Evolutionary conservation across 177 flowering plant species (phyloP).

Genomic region (Vitis hybrid): DNA sequence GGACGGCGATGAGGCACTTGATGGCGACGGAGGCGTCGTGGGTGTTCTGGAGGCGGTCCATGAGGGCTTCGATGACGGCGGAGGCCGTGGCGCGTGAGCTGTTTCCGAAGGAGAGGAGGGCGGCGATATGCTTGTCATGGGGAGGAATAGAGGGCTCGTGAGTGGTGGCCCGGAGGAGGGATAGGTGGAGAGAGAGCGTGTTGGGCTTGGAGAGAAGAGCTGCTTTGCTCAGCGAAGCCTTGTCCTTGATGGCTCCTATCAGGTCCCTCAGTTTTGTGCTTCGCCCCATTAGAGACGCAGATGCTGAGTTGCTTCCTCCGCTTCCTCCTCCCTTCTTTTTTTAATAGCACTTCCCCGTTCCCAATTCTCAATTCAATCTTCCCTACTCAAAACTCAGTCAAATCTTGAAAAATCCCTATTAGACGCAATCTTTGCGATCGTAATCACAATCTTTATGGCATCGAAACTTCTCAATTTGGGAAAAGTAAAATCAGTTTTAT

Average conservation of each 20-base stretch:
- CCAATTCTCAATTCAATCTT: too few relatives aligned
- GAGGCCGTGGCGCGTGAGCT: constrained; percentile 76
- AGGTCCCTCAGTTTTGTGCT: constrained; percentile 27
- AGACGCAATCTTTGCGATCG: too few relatives aligned
- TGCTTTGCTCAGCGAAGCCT: constrained; percentile 61
- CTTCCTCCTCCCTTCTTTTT: too few relatives aligned
- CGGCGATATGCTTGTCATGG: constrained; percentile 35
- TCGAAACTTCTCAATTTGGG: too few relatives aligned
- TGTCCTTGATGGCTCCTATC: constrained; percentile 54
- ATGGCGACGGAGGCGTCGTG: constrained; percentile 57
- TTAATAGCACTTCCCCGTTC: too few relatives aligned
- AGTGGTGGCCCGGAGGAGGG: constrained; percentile 71
- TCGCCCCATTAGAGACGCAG: constrained; percentile 15
- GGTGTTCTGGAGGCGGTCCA: constrained; percentile 76
- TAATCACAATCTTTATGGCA: too few relatives aligned
- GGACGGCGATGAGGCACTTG: constrained; percentile 59
- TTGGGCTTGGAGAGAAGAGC: constrained; percentile 46
- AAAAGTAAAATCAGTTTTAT: too few relatives aligned
- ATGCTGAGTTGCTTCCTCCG: neutral
- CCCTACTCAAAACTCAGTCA: too few relatives aligned
- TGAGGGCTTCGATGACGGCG: constrained; percentile 48
- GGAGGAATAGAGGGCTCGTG: constrained; percentile 60
- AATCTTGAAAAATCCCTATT: too few relatives aligned
- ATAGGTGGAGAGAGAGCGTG: constrained; percentile 38
- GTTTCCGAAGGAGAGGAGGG: constrained; percentile 57